These are phyloP conservation scores for Yamadazyma sp. DNA, from an alignment of 805 yeast species.

Conservation along the genomic window DNA sequence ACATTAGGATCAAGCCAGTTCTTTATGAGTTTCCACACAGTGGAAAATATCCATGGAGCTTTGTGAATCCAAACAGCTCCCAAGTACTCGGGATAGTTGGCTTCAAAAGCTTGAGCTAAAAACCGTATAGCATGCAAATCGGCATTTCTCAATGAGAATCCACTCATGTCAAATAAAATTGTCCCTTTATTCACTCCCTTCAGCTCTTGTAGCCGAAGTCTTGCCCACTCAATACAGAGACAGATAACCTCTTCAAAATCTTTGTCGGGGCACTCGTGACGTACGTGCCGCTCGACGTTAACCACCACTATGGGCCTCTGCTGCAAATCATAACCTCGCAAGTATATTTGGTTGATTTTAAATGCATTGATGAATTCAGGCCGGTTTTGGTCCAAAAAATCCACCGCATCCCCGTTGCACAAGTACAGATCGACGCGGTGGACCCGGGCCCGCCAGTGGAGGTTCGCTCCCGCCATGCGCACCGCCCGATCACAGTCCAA, in stretches of 20 bases:
- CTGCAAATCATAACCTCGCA: slow-evolving; percentile 67
- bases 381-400: slow-evolving; percentile 37
- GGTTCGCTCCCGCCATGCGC: slow-evolving; percentile 63
- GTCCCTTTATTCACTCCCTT: slow-evolving; percentile 64
- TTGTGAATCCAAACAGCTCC: slow-evolving; percentile 82
- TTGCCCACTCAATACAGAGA: slow-evolving; percentile 70
- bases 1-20: slow-evolving; percentile 95
- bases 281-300: slow-evolving; percentile 68
- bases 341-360: slow-evolving; percentile 62
- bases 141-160: slow-evolving; percentile 83
- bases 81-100: slow-evolving; percentile 89
- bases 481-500: slow-evolving; percentile 70
- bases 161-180: slow-evolving; percentile 78
- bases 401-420: slow-evolving; percentile 65
- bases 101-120: slow-evolving; percentile 81
- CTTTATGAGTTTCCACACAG: slow-evolving; percentile 87
- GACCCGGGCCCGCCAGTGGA: slow-evolving; percentile 70
- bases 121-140: slow-evolving; percentile 87
- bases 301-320: slow-evolving; percentile 78
- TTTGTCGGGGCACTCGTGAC: slow-evolving; percentile 48
- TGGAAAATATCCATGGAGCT: slow-evolving; percentile 84
- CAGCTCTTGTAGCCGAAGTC: slow-evolving; percentile 55
- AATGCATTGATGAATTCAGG: slow-evolving; percentile 52
- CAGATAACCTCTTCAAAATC: slow-evolving; percentile 74
- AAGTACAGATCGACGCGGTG: slow-evolving; percentile 60